phyloP scores from a whole-genome alignment of 2,329 filamentous ascomycete genomes.

The Elsinoe batatas region DNA sequence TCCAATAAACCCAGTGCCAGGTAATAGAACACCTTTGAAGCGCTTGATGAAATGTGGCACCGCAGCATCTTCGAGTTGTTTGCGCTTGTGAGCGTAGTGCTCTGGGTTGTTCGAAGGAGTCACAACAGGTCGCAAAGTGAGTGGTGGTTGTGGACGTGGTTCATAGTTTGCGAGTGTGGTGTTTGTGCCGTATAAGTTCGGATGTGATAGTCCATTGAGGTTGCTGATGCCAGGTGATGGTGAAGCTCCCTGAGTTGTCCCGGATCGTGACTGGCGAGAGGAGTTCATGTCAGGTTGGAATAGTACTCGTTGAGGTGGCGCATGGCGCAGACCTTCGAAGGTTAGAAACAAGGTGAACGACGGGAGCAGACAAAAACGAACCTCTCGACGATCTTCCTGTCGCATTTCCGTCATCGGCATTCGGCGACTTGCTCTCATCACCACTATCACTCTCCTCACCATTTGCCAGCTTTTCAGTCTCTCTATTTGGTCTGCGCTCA shows the following conservation, averaged over 20 bases:
- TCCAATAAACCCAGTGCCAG: constrained; percentile 55
- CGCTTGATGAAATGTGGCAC: constrained; percentile 36
- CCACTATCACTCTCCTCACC: constrained; percentile 47
- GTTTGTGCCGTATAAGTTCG: constrained; percentile 20
- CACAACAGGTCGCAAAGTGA: constrained; percentile 61
- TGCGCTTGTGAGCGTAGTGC: constrained; percentile 52
- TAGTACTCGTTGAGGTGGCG: constrained; percentile 73
- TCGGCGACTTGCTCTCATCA: constrained; percentile 40
- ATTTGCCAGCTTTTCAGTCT: constrained; percentile 39
- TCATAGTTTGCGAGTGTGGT: constrained; percentile 59
- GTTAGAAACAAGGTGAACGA: too few species aligned
- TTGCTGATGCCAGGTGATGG: constrained; percentile 38
- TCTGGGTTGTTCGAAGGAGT: constrained; percentile 66
- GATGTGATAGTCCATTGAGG: constrained; percentile 19
- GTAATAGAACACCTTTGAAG: constrained; percentile 47
- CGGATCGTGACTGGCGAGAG: constrained; percentile 53
- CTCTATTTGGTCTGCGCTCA: constrained; percentile 39
- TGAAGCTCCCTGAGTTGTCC: constrained; percentile 29
- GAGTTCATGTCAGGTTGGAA: constrained; percentile 72
- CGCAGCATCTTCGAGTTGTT: constrained; percentile 34
- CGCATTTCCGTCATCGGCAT: constrained; percentile 40
- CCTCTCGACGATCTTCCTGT: constrained; percentile 26
- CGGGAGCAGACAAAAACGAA: not conserved
- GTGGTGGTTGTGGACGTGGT: constrained; percentile 50
- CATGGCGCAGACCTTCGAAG: constrained; percentile 55